These are phyloP conservation scores for Tulasnella sp. DNA, from an alignment of 768 basidiomycete species.

Conservation along the genomic window DNA sequence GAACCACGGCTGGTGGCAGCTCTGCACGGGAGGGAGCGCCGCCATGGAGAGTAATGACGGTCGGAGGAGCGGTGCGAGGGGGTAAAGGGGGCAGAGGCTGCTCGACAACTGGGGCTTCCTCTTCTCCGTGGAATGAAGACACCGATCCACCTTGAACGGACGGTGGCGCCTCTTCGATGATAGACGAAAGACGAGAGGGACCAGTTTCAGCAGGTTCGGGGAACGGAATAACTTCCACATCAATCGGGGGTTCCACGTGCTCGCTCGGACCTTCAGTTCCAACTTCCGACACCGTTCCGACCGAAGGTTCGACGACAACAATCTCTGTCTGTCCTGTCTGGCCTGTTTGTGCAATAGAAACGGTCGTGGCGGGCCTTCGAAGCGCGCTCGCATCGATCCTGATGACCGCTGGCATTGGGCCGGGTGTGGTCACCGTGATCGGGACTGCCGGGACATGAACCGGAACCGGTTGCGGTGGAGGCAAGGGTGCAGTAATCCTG, in stretches of 20 bases:
- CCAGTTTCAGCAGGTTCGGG: no score
- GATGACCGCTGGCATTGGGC: not conserved
- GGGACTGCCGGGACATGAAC: not conserved
- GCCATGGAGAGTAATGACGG: slow-evolving; percentile 1
- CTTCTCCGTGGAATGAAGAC: not conserved
- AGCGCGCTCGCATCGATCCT: slow-evolving; percentile 8
- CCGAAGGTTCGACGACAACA: not conserved
- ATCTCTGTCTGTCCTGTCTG: not conserved
- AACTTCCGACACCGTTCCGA: not conserved
- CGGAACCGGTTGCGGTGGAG: not conserved
- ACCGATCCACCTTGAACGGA: not conserved
- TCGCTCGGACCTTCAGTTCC: not conserved
- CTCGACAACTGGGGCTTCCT: not conserved
- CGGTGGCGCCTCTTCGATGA: not conserved
- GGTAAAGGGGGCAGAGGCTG: not conserved
- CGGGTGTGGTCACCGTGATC: not conserved
- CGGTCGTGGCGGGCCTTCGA: not conserved
- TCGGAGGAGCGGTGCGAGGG: not conserved
- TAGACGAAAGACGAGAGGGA: not conserved
- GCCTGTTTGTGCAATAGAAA: not conserved
- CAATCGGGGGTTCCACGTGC: not conserved
- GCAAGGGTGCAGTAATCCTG: not conserved
- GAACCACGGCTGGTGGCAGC: not conserved
- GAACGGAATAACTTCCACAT: not conserved
- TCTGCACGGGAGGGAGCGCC: not conserved